Conservation (phyloP, 2,329 filamentous ascomycete genomes). For the Neofusicoccum umdonicola region DNA sequence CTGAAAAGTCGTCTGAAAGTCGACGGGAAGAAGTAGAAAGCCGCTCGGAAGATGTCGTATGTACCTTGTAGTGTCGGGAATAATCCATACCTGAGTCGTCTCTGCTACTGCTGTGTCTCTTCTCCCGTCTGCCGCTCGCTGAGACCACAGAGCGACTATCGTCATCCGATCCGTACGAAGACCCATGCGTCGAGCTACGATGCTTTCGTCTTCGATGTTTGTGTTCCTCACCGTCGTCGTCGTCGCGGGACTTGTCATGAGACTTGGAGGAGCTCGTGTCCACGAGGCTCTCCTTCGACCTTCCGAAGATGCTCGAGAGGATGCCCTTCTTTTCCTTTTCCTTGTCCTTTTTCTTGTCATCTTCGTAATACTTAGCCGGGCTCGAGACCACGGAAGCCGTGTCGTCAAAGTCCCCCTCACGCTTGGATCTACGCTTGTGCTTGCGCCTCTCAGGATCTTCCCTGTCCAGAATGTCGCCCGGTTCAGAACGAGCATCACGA, state of each 20-base stretch:
- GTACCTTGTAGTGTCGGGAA: conserved; percentile 34
- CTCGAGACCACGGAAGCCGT: conserved; percentile 40
- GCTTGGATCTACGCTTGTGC: conserved; percentile 32
- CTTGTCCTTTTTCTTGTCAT: conserved; percentile 32
- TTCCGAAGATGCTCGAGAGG: conserved; percentile 45
- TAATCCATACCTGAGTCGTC: conserved; percentile 35
- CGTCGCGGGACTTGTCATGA: conserved; percentile 27
- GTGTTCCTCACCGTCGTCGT: conserved; percentile 34
- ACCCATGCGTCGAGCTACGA: conserved; percentile 31
- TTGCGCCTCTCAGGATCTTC: conserved; percentile 28
- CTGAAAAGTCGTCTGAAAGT: conserved; percentile 11
- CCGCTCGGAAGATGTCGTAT: conserved; percentile 27
- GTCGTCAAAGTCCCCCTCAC: conserved; percentile 43
- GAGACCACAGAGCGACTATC: conserved; percentile 35
- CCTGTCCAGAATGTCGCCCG: conserved; percentile 37
- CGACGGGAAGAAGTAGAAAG: conserved; percentile 27
- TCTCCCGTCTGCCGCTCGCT: conserved; percentile 36
- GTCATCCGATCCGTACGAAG: conserved; percentile 20
- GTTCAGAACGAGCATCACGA: conserved; percentile 38
- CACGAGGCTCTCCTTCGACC: conserved; percentile 29
- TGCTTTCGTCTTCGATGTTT: conserved; percentile 46
- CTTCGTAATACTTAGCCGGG: conserved; percentile 40
- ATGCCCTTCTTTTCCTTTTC: conserved; percentile 43
- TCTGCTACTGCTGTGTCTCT: conserved; percentile 34
- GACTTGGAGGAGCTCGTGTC: conserved; percentile 14